Conservation (phyloP, 1,139 yeast species). For the Geotrichum bryndzae region DNA sequence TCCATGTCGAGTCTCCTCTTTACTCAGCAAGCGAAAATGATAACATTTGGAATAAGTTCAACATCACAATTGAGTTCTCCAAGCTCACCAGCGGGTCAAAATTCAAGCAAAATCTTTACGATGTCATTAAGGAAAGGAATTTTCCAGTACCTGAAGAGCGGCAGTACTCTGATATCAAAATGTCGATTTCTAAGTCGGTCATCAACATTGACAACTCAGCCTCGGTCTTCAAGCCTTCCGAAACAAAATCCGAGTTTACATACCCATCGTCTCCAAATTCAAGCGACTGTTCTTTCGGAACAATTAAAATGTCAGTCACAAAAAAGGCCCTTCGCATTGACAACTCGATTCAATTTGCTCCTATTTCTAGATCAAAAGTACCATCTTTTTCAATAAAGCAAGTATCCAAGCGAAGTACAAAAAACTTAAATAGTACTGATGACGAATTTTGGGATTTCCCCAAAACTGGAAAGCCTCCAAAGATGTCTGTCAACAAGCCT, state of each 20-base stretch:
- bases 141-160: slow-evolving; percentile 11
- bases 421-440: slow-evolving; percentile 8
- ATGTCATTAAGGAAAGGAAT: slow-evolving; percentile 6
- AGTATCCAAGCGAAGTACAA: neutral
- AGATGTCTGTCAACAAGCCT: neutral
- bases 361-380: neutral
- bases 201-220: slow-evolving; percentile 1
- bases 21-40: slow-evolving; percentile 9
- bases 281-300: neutral
- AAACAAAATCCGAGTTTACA: neutral
- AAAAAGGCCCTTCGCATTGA: slow-evolving; percentile 2
- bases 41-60: slow-evolving; percentile 2
- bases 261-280: slow-evolving; percentile 2
- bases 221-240: neutral
- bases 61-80: slow-evolving; percentile 8
- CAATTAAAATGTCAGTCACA: slow-evolving; percentile 6
- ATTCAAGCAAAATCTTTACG: neutral
- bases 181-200: slow-evolving; percentile 9
- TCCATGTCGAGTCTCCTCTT: slow-evolving; percentile 10
- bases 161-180: slow-evolving; percentile 6
- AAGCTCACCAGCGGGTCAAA: neutral
- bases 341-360: neutral
- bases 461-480: neutral
- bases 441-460: slow-evolving; percentile 19
- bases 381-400: slow-evolving; percentile 8